Base-by-base conservation (phyloP, 169 alveolate species). In the Eimeria acervulina region DNA sequence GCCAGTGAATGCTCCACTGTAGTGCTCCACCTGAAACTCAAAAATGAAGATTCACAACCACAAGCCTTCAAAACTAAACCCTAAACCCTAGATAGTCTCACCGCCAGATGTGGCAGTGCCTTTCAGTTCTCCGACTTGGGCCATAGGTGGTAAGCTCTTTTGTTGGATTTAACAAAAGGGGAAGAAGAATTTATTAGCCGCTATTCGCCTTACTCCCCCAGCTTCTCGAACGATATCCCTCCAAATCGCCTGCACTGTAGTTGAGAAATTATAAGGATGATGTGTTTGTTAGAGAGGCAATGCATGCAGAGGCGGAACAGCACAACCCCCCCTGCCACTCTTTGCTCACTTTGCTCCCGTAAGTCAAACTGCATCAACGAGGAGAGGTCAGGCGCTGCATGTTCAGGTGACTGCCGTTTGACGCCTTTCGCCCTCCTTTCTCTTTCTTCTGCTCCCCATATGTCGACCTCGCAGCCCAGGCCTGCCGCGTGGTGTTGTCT, bases 171-270 rank as follows among this genome's bases (percentile, higher is more conserved):
- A 33, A 28, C 13, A 13, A 12, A 23, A 28, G 28, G 21, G 42
- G 42, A 68, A 28, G 44, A 12, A 23, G 44, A 68, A 8, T 68
- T 19, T 23, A 12, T 33, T 13, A 31, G 80, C 19, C 15, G 23
- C 47, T 28, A 5, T 68, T 1, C 13, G 17, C 26, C 90, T 81
- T 33, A 81, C 90, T 31, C 90, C 90, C 33, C 90, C 90, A 13
- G 90, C 70, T n/a, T 81, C 90, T 81, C 90, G 72, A 28, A 81
- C 90, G 38, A 81, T 47, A 31, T 81, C 90, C 44, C 90, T 81
- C 90, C 90, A 81, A 47, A 81, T 81, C 40, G 90, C 90, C 19
- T 31, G n/a, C 72, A 51, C 90, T 81, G 70, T 26, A 47, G 81
- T 19, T 10, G 44, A 5, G 26, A 23, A 70, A 1, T 28, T 40